Percentiles rank a stretch among this genome's conserved stretches.
phyloP scores from a whole-genome alignment of 345 rosid species.

The Dovyalis caffra region DNA sequence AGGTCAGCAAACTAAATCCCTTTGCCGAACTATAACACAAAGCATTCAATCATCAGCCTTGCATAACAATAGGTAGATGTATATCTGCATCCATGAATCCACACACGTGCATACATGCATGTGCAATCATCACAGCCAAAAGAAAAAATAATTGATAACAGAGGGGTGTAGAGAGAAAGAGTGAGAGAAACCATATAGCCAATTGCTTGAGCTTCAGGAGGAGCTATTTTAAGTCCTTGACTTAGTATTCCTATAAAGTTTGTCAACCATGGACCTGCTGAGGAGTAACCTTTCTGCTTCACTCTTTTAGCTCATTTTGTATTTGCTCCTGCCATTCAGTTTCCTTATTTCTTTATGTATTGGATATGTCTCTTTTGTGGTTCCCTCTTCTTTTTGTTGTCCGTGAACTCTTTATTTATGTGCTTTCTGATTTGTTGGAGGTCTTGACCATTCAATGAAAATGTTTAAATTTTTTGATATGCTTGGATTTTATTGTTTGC shows the following conservation, averaged over 20 bases:
- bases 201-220: conserved; percentile 98
- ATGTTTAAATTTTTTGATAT: no score
- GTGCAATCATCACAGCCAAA: neutral
- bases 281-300: conserved; percentile 1
- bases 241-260: conserved; percentile 93
- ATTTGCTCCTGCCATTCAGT: no score
- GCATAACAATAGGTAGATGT: neutral
- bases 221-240: conserved; percentile 96
- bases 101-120: neutral
- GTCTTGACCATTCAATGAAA: no score
- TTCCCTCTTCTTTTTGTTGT: no score
- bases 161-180: conserved; percentile 39
- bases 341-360: no score
- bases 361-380: no score
- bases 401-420: no score
- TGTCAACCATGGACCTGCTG: conserved; percentile 86
- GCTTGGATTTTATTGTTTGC: no score
- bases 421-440: no score
- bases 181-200: conserved; percentile 99
- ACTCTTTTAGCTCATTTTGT: no score
- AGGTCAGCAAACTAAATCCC: conserved; percentile 95
- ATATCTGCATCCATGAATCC: neutral
- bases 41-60: conserved; percentile 19
- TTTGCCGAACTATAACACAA: conserved; percentile 70
- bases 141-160: neutral